A percentile compares a stretch with the other conserved stretches of the same genome.
These are phyloP conservation scores for Hypoxylon fragiforme DNA, from an alignment of 495 filamentous ascomycete genomes.

Conservation along the genomic window DNA sequence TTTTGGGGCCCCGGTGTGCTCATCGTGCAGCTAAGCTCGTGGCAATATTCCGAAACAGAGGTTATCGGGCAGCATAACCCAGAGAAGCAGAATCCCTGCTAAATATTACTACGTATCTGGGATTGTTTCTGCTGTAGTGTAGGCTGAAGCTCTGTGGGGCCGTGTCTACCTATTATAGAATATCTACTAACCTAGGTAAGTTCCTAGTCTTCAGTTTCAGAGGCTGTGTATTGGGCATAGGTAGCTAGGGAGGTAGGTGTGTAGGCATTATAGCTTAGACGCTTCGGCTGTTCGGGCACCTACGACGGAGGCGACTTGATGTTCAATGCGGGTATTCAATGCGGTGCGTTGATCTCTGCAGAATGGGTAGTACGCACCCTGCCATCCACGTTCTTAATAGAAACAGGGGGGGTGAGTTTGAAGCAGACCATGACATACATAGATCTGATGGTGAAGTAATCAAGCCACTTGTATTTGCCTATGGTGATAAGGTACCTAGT, in stretches of 20 bases:
- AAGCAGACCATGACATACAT: conserved; percentile 12
- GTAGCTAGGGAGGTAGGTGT: no score
- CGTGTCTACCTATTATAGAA: not conserved
- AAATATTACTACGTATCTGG: no score
- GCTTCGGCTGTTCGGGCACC: no score
- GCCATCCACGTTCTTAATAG: not conserved
- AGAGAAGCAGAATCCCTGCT: no score
- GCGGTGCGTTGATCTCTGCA: conserved; percentile 22
- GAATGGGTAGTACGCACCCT: conserved; percentile 16
- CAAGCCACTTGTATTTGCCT: no score
- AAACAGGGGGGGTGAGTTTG: not conserved
- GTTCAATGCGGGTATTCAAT: conserved; percentile 16
- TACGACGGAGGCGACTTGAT: conserved; percentile 27
- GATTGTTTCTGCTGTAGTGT: not conserved
- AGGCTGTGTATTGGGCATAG: conserved; percentile 12
- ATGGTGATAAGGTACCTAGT: no score
- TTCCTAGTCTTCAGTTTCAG: not conserved
- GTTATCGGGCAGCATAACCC: no score
- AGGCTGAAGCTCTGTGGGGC: not conserved
- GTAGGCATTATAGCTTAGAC: no score
- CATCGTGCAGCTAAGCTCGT: conserved; percentile 14
- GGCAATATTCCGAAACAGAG: conserved; percentile 17
- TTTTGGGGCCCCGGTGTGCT: no score
- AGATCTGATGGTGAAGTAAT: conserved; percentile 23
- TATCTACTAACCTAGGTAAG: no score